Evolutionary conservation across 768 basidiomycete species (phyloP).

Genomic region (Pisolithus sp.): DNA sequence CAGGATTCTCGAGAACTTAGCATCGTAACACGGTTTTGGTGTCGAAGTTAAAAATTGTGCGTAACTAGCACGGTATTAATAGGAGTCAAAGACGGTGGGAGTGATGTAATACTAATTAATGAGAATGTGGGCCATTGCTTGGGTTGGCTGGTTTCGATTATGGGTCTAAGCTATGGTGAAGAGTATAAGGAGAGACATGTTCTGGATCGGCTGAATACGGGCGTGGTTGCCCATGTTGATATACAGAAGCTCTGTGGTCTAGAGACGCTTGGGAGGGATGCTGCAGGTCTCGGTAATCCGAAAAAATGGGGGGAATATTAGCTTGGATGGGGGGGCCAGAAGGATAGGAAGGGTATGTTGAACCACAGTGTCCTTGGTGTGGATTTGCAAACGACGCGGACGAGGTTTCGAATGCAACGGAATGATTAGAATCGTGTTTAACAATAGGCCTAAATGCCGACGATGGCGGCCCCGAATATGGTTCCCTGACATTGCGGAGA

Average conservation of each 20-base stretch:
- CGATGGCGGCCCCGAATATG: slow-evolving; percentile 23
- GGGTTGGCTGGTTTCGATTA: slow-evolving; percentile 5
- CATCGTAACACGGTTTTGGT: not conserved
- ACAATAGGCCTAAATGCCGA: slow-evolving; percentile 4
- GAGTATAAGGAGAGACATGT: slow-evolving; percentile 10
- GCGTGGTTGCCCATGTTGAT: slow-evolving; percentile 9
- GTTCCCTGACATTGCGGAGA: slow-evolving; percentile 21
- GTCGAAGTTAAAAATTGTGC: not conserved
- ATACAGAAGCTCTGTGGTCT: slow-evolving; percentile 6
- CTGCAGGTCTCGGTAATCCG: slow-evolving; percentile 9
- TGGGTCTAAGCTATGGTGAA: not conserved
- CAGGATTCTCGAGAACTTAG: not conserved
- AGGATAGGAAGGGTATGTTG: slow-evolving; percentile 13
- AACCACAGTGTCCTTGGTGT: slow-evolving; percentile 4
- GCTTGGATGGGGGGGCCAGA: slow-evolving; percentile 1
- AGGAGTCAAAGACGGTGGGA: slow-evolving; percentile 5
- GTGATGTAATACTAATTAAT: slow-evolving; percentile 15
- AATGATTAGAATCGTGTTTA: slow-evolving; percentile 10
- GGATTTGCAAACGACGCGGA: slow-evolving; percentile 7
- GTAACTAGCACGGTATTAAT: not conserved
- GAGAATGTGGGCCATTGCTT: slow-evolving; percentile 4
- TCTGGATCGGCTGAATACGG: slow-evolving; percentile 17
- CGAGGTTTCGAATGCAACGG: slow-evolving; percentile 6
- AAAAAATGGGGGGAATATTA: slow-evolving; percentile 12
- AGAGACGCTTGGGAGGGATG: slow-evolving; percentile 7